Evolutionary conservation across 306 rosid species (phyloP).

Genomic region (Astragalus glycyphyllos): DNA sequence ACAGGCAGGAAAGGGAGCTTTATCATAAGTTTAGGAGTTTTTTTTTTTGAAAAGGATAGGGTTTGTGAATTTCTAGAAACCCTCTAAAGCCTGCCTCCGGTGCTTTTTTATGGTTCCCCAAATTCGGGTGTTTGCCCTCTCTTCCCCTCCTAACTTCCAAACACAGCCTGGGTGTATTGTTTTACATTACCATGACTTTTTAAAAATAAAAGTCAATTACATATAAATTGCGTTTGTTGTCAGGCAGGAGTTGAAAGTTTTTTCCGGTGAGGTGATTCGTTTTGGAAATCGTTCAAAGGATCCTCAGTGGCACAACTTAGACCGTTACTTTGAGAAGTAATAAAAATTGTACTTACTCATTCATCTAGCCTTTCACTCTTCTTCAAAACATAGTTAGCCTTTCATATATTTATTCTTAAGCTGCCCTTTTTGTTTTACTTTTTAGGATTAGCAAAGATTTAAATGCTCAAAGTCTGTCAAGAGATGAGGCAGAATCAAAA

Average conservation of each 20-base stretch:
- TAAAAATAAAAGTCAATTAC: slow-evolving; percentile 29
- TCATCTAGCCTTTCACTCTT: slow-evolving; percentile 31
- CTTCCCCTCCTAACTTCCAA: too few species aligned
- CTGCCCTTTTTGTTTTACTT: slow-evolving; percentile 27
- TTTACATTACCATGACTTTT: slow-evolving; percentile 1
- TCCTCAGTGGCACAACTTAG: slow-evolving; percentile 92
- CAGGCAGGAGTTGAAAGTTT: slow-evolving; percentile 75
- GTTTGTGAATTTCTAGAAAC: too few species aligned
- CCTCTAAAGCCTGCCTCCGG: too few species aligned
- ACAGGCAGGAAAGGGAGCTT: too few species aligned
- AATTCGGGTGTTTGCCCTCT: too few species aligned
- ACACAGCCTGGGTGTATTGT: not conserved
- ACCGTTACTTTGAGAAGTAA: slow-evolving; percentile 89
- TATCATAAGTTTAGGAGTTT: not conserved
- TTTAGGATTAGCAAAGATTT: slow-evolving; percentile 59
- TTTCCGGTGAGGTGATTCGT: slow-evolving; percentile 82
- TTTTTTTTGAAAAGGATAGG: too few species aligned
- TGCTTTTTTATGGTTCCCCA: too few species aligned
- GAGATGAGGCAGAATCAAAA: slow-evolving; percentile 62
- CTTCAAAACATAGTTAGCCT: not conserved
- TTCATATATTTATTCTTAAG: slow-evolving; percentile 32
- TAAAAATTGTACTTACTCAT: slow-evolving; percentile 42
- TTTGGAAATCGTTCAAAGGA: slow-evolving; percentile 87
- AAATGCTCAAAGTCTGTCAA: slow-evolving; percentile 58
- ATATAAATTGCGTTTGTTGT: slow-evolving; percentile 41